Evolutionary conservation across 805 yeast species (phyloP).

Genomic region (Debaryomyces castellii): DNA sequence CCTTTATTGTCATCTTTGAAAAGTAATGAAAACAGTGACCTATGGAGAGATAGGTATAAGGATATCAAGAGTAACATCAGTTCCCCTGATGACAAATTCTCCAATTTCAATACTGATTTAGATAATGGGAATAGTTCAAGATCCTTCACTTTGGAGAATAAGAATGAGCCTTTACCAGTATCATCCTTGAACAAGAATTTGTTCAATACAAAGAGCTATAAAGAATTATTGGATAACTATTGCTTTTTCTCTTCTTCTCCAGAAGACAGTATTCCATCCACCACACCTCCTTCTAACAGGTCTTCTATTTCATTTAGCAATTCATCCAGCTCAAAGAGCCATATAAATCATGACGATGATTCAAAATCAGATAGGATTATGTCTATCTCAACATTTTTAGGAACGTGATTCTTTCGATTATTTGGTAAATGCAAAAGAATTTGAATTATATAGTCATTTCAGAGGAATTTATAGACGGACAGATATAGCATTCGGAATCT

Average conservation of each 20-base stretch:
- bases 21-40: constrained; percentile 7
- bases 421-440: neutral
- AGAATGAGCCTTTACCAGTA: neutral
- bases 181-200: constrained; percentile 20
- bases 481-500: neutral
- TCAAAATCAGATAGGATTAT: neutral
- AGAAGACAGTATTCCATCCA: constrained; percentile 7
- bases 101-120: neutral
- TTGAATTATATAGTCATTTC: neutral
- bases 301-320: neutral
- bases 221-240: constrained; percentile 56
- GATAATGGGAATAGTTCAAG: neutral
- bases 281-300: neutral
- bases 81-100: neutral
- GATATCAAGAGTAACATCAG: neutral
- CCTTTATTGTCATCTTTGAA: constrained; percentile 31
- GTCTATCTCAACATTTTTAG: neutral
- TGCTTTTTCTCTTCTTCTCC: constrained; percentile 49
- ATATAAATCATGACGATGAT: neutral
- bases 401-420: neutral
- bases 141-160: neutral
- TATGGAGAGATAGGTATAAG: constrained; percentile 3
- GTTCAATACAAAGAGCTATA: constrained; percentile 52
- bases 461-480: neutral
- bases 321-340: neutral